Base-by-base conservation (phyloP, 169 alveolate genomes). In the Plasmodium knowlesi region DNA sequence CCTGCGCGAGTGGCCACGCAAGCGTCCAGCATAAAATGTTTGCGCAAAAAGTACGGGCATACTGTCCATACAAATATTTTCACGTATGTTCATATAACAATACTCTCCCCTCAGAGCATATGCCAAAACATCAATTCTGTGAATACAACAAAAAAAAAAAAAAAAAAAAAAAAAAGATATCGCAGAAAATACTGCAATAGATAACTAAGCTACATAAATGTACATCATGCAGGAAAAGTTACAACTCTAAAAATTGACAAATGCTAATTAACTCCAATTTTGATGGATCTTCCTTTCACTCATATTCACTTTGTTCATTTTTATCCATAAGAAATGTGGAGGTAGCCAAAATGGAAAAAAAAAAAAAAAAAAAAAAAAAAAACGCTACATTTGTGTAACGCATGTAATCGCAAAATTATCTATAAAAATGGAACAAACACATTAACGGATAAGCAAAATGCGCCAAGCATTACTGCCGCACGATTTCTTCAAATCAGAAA, bases 281-380 rank as follows among this genome's bases (percentile, higher is more conserved):
- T 67, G 34, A 67, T 67, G 6, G 37, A 22, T 19, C 34, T 67
- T 9, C 19, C 34, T 19, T 67, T 67, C 34, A 12, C 14, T 67
- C 34, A 5, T 16, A 19, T 67, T 67, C 76, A 12, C 57, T 46
- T 12, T 46, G n/a, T 12, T 46, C 12, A 12, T 67, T 67, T 22
- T 67, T 67, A 25, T 67, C 14, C 76, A 19, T 19, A n/a, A 22
- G 34, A 67, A 67, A 34, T 22, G 76, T 22, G 76, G 76, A 10
- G 34, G n/a, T n/a, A n/a, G n/a, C n/a, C n/a, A 67, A 67, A n/a
- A 22, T 19, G 16, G 46, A 19, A 67, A 32, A 32, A 32, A 57
- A 19, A 67, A 67, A 67, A 67, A 67, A 67, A 61, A 61, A 61
- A 61, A 61, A 61, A 67, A 67, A 67, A 67, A n/a, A 67, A 67